Evolutionary conservation across 139 green algal genomes (phyloP).

Genomic region (Coccomyxa sp.): DNA sequence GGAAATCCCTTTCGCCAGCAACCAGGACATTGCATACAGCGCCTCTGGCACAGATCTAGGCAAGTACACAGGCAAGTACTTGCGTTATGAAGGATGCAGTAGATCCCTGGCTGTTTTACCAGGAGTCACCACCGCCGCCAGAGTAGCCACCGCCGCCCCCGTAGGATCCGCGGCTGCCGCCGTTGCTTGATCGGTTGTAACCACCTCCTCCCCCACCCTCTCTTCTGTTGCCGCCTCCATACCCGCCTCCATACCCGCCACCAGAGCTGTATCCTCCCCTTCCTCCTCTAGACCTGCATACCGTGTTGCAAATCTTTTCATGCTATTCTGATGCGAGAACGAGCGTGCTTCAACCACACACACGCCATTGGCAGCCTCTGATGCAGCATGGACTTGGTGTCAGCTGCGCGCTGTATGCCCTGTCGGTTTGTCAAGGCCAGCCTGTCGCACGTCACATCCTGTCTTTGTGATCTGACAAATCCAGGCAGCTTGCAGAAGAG

Average conservation of each 20-base stretch:
- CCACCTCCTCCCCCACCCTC: slow-evolving; percentile 8
- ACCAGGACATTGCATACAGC: too few species aligned
- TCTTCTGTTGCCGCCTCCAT: slow-evolving; percentile 1
- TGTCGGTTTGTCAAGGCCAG: not conserved
- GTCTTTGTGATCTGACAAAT: too few species aligned
- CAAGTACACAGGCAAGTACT: too few species aligned
- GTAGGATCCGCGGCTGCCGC: slow-evolving; percentile 7
- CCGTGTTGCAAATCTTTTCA: not conserved
- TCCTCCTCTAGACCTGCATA: slow-evolving; percentile 2
- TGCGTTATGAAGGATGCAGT: too few species aligned
- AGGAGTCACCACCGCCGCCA: not conserved
- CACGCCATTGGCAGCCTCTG: not conserved
- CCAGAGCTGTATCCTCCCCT: slow-evolving; percentile 11
- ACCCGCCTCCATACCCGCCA: slow-evolving; percentile 5
- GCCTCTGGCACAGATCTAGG: too few species aligned
- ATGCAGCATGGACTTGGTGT: not conserved
- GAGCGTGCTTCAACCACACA: not conserved
- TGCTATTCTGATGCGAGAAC: not conserved
- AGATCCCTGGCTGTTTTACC: not conserved
- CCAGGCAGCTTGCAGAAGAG: not conserved
- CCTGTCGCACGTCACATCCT: not conserved
- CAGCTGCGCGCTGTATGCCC: not conserved
- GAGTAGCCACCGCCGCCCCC: slow-evolving; percentile 5
- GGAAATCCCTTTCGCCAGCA: too few species aligned
- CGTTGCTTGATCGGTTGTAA: not conserved